Evolutionary conservation across 2,329 filamentous ascomycete genomes (phyloP), one percentile per base, ranked within the genome.

Genomic region (Ilyonectria sp.): DNA sequence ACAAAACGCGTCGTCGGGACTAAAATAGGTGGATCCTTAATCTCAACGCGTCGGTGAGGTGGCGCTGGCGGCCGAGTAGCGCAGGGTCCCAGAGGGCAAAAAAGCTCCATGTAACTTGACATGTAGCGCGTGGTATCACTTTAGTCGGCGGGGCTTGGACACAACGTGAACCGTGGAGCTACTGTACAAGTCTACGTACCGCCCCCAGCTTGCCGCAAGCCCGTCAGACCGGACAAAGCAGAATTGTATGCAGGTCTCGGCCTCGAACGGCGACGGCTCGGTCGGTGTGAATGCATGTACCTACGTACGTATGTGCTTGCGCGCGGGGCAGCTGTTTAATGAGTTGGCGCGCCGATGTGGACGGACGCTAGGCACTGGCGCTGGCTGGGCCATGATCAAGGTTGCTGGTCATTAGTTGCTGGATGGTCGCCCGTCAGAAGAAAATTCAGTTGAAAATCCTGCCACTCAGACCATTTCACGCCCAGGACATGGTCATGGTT

Each of bases 31-130:
- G 65, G 65, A 43, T 35, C 60, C 47, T 59, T 52, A 74, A 75
- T 75, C 71, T 75, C 71, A 67, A 63, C 71, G 62, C 72, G 72
- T 69, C 65, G 66, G 69, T 74, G 73, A 75, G 71, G 68, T 69
- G 71, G 67, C 68, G 53, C 35, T 60, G 59, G 68, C 59, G 70
- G 65, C 64, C 54, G 37, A 59, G 70, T 63, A 71, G 69, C 49
- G 69, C 55, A 65, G 68, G 63, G 50, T 56, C 63, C 29, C 13
- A 58, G 62, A 57, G 65, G 31, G 29, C 6, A 60, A 62, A 55
- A 67, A n/a, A 43, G 15, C 8, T 43, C 53, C 59, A 59, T 71
- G 68, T 75, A 68, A 60, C 43, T 15, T 11, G 35, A 53, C 59
- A 59, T 71, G 68, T 75, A 68, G 62, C 43, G 15, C 17, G 35